Conservation (phyloP, 2,329 filamentous ascomycete genomes). For the Microcyclosporella mali region DNA sequence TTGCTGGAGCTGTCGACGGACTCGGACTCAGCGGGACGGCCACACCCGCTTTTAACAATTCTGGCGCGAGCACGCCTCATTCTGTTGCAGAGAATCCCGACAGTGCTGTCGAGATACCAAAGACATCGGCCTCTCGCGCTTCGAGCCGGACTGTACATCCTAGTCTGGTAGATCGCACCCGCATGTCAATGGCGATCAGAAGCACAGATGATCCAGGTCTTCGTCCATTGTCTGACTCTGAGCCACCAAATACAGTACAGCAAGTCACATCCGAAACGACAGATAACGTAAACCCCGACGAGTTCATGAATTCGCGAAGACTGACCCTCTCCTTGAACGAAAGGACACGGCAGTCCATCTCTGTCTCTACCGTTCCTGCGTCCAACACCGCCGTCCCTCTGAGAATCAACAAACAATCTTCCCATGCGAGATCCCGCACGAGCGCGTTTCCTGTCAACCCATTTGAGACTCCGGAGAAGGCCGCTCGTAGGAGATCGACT, state of each 20-base stretch:
- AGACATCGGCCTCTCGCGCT: background rate
- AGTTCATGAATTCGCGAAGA: slow-evolving; percentile 29
- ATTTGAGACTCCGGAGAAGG: slow-evolving; percentile 48
- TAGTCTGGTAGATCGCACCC: slow-evolving; percentile 43
- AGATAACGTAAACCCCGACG: background rate
- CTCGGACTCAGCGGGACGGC: slow-evolving; percentile 4
- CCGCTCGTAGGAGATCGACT: slow-evolving; percentile 9
- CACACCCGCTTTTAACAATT: background rate
- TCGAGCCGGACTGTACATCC: slow-evolving; percentile 24
- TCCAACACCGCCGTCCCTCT: slow-evolving; percentile 7
- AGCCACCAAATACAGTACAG: slow-evolving; percentile 25
- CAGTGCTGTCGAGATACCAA: slow-evolving; percentile 14
- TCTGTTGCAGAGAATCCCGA: slow-evolving; percentile 13
- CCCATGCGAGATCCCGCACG: slow-evolving; percentile 30
- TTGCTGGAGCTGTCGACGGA: slow-evolving; percentile 10
- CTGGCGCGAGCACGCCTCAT: slow-evolving; percentile 6
- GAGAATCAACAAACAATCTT: slow-evolving; percentile 19
- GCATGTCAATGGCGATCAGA: slow-evolving; percentile 39
- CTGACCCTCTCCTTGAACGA: slow-evolving; percentile 54
- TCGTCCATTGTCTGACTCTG: slow-evolving; percentile 7
- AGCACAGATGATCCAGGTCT: slow-evolving; percentile 16
- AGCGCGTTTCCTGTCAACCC: slow-evolving; percentile 49
- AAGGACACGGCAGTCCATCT: slow-evolving; percentile 76
- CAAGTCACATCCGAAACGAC: slow-evolving; percentile 10
- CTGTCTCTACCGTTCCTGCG: slow-evolving; percentile 43